Evolutionary conservation across 2,329 filamentous ascomycete genomes (phyloP).

Genomic region (Sclerotinia minor): DNA sequence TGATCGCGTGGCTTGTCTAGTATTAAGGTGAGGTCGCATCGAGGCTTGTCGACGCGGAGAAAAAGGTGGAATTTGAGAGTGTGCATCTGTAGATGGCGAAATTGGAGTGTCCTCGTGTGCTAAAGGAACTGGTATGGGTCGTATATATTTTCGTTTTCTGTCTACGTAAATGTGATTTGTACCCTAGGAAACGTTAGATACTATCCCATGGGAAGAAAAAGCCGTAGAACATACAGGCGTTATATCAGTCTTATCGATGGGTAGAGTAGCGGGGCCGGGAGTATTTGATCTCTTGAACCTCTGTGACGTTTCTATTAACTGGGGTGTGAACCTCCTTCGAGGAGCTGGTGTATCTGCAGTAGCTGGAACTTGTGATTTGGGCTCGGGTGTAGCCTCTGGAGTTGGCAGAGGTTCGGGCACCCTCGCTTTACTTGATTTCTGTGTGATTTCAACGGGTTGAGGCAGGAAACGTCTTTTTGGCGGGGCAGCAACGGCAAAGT

Average conservation of each 20-base stretch:
- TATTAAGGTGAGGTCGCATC: slow-evolving; percentile 47
- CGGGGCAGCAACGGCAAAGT: slow-evolving; percentile 36
- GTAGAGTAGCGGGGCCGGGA: slow-evolving; percentile 59
- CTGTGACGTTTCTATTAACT: slow-evolving; percentile 77
- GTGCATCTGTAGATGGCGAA: slow-evolving; percentile 33
- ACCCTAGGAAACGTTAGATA: slow-evolving; percentile 16
- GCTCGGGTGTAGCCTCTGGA: slow-evolving; percentile 58
- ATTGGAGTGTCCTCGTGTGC: slow-evolving; percentile 4
- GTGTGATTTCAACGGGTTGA: slow-evolving; percentile 71
- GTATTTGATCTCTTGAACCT: slow-evolving; percentile 69
- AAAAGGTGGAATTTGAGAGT: slow-evolving; percentile 42
- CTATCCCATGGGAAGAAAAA: not conserved
- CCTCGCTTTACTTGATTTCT: slow-evolving; percentile 57
- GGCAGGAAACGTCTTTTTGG: slow-evolving; percentile 63
- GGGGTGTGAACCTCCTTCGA: slow-evolving; percentile 65
- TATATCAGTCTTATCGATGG: slow-evolving; percentile 71
- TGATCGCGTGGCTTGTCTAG: slow-evolving; percentile 44
- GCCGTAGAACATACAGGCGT: slow-evolving; percentile 47
- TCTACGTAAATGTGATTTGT: slow-evolving; percentile 39
- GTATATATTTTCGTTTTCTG: slow-evolving; percentile 32
- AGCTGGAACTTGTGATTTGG: slow-evolving; percentile 47
- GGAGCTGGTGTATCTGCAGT: slow-evolving; percentile 40
- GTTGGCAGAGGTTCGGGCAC: slow-evolving; percentile 46
- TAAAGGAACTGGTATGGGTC: slow-evolving; percentile 29
- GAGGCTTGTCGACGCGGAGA: slow-evolving; percentile 45